Conservation (phyloP, 345 rosid species). For the Rhodamnia rubescens region DNA sequence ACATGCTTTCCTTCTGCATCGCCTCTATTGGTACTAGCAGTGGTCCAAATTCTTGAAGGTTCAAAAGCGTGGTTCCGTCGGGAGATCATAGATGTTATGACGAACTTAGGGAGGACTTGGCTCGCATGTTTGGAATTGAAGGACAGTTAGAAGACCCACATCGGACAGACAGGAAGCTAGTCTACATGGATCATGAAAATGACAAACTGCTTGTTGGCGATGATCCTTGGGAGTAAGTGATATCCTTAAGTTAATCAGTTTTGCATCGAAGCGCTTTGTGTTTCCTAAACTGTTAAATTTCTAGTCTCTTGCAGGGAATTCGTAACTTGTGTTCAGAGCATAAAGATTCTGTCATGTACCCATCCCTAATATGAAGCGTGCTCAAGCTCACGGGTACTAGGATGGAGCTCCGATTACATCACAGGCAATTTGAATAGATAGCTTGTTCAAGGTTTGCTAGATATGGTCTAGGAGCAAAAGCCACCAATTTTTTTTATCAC, state of each 20-base stretch:
- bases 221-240: constrained; percentile 97
- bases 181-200: constrained; percentile 84
- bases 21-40: background rate
- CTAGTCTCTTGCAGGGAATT: constrained; percentile 56
- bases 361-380: background rate
- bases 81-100: constrained; percentile 85
- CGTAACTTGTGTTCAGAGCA: constrained; percentile 79
- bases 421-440: background rate
- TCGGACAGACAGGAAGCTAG: constrained; percentile 88
- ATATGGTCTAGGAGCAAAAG: background rate
- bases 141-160: constrained; percentile 90
- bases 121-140: constrained; percentile 94
- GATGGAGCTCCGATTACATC: background rate
- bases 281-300: constrained; percentile 1
- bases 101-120: constrained; percentile 76
- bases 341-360: constrained; percentile 76
- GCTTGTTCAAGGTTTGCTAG: background rate
- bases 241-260: background rate
- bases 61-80: constrained; percentile 94
- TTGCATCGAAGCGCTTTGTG: background rate
- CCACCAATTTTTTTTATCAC: background rate
- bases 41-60: constrained; percentile 34
- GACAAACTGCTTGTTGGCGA: constrained; percentile 94
- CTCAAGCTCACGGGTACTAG: background rate
- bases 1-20: background rate